phyloP scores from a whole-genome alignment of 1,139 yeast genomes.

The Trichomonascaceae sp. region DNA sequence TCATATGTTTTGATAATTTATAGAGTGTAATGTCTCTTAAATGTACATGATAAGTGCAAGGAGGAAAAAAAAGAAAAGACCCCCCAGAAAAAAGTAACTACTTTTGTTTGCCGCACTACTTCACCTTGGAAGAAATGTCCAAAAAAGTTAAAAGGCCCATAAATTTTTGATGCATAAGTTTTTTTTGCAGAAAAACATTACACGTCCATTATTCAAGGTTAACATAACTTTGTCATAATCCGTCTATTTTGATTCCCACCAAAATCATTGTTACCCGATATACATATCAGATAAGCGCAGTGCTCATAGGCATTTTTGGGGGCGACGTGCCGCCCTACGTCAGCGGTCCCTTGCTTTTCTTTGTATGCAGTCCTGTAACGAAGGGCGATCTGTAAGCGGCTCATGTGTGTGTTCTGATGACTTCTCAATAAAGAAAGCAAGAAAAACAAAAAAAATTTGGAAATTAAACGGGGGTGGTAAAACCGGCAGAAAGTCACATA shows the following conservation, averaged over 20 bases:
- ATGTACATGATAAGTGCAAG: not conserved
- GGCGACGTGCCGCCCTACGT: not conserved
- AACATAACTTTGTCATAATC: not conserved
- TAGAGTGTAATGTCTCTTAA: not conserved
- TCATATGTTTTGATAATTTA: not conserved
- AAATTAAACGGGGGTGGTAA: not conserved
- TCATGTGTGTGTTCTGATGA: not conserved
- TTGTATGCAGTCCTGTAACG: not conserved
- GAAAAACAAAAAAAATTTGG: not conserved
- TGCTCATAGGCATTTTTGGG: not conserved
- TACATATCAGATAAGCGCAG: not conserved
- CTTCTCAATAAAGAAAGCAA: not conserved
- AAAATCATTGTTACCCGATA: not conserved
- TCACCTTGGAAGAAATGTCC: not conserved
- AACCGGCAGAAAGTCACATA: not conserved
- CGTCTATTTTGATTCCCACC: not conserved
- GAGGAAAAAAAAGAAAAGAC: too few relatives aligned
- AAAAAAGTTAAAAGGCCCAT: not conserved
- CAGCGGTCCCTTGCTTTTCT: not conserved
- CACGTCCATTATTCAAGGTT: not conserved
- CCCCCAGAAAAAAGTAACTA: not conserved
- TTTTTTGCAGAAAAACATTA: not conserved
- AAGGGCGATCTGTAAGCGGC: not conserved
- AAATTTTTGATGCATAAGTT: not conserved
- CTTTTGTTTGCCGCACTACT: not conserved